Base-by-base conservation (phyloP, 148 eudicot genomes). In the Heliamphora exappendiculata region DNA sequence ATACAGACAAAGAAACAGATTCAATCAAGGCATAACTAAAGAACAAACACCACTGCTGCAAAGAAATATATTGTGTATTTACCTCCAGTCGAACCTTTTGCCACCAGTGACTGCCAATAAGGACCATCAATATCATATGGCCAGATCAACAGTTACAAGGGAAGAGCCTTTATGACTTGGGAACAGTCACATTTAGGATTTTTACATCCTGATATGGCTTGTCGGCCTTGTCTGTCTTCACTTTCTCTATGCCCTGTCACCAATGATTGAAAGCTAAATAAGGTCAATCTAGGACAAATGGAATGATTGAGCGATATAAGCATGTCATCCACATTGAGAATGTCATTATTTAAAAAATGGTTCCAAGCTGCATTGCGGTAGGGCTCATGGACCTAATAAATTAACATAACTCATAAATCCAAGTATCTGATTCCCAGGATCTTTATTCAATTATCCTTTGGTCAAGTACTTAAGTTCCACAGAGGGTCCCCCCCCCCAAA, bases 161-260 rank as follows among this genome's bases (percentile, higher is more conserved):
- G 31, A n/a, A 54, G 36, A 42, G n/a, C 77, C 62, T 59, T 76
- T 62, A 90, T 20, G 74, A 93, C 84, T 93, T 96, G 72, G 99
- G 99, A 75, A 96, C 89, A 42, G 99, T 93, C 75, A 96, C 99
- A 74, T 85, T 96, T n/a, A 96, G 83, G 79, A 96, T 96, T 80
- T 96, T 96, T 68, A 96, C 94, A 74, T 96, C 99, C 82, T 96
- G 98, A 75, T 89, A 88, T 24, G 99, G 99, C 82, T 86, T 93
- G 84, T 96, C 99, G 65, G 45, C 72, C 83, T 82, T 93, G 89
- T 96, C 99, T 5, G 93, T 89, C 88, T 93, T 96, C 85, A 91
- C 97, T 87, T 91, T 96, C 85, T 96, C 99, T 74, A 96, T 84
- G 34, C 80, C 93, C 99, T 95, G 91, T 75, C 41, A 71, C 51